Conservation (phyloP, 1,139 yeast species). For the Suhomyces coccinellae region DNA sequence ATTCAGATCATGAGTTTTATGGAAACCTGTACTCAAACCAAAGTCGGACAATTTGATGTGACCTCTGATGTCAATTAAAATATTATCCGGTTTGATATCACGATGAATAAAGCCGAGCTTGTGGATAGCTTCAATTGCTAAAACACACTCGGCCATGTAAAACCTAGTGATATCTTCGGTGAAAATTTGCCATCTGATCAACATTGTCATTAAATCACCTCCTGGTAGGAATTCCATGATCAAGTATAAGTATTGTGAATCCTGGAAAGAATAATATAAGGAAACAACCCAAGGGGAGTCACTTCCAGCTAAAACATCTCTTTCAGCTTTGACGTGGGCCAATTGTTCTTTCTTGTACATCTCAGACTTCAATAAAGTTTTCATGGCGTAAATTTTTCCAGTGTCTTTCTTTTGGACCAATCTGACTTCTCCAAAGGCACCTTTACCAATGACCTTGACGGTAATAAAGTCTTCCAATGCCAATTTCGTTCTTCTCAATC, state of each 20-base stretch:
- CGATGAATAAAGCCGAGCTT: slow-evolving; percentile 79
- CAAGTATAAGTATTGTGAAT: slow-evolving; percentile 68
- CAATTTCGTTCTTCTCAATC: slow-evolving; percentile 73
- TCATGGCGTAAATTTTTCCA: slow-evolving; percentile 85
- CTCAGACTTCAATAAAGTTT: slow-evolving; percentile 72
- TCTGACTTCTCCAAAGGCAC: slow-evolving; percentile 85
- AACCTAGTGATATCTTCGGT: slow-evolving; percentile 83
- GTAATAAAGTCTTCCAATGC: slow-evolving; percentile 74
- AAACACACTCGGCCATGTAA: slow-evolving; percentile 84
- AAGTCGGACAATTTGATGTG: slow-evolving; percentile 78
- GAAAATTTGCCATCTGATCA: slow-evolving; percentile 82
- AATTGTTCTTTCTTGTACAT: slow-evolving; percentile 83
- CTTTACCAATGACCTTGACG: slow-evolving; percentile 82
- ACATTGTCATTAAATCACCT: slow-evolving; percentile 86
- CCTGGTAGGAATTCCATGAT: slow-evolving; percentile 88
- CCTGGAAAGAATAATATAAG: slow-evolving; percentile 78
- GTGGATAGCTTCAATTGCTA: slow-evolving; percentile 82
- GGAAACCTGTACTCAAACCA: slow-evolving; percentile 84
- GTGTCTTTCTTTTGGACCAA: slow-evolving; percentile 80
- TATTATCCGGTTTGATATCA: slow-evolving; percentile 79
- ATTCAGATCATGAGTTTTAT: slow-evolving; percentile 79
- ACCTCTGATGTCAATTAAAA: slow-evolving; percentile 75
- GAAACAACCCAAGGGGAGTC: slow-evolving; percentile 90
- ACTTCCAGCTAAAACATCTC: slow-evolving; percentile 82
- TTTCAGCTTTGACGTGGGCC: slow-evolving; percentile 83